Evolutionary conservation across 2,329 filamentous ascomycete species (phyloP), one percentile per base, ranked within the genome.

Genomic region (Beauveria asiatica): DNA sequence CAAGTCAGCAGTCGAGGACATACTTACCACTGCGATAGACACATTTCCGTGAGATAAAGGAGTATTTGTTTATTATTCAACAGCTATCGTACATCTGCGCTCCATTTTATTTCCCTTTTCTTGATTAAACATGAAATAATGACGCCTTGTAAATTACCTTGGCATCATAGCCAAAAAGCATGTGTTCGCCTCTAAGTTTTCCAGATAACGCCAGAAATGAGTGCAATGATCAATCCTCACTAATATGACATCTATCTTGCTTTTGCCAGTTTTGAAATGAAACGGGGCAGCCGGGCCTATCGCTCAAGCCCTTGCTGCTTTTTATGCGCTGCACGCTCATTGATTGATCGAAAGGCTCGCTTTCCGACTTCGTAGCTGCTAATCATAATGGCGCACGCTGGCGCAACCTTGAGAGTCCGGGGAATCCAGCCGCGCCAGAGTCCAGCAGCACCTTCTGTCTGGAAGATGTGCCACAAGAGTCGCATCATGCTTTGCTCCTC

Each of bases 351-450:
- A 39, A 95, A 95, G 71, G 89, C 86, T 72, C 89, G 87, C 80
- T 99, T 99, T 55, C 94, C 92, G 42, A 97, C 83, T 74, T 99
- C 94, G 73, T 97, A 99, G 70, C 88, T 96, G 71, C 90, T 95
- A 70, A 99, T 97, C 94, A 99, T 99, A 71, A 99, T 97, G 30
- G 94, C 94, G 74, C 94, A 99, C 0, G 93, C 91, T 1, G 94
- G 94, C 1, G 94, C 93, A 5, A 99, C 92, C 72, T 97, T 97
- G 62, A 97, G 78, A 65, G 91, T 96, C 44, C 94, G 82, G 0
- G 94, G 92, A 25, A 91, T 87, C 90, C 92, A 97, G 48, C 94
- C 94, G 67, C 81, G 89, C 83, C 95, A 97, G 5, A 99, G 76
- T 0, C 94, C 94, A 1, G 83, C 71, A 17, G 85, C 71, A 2